Evolutionary conservation across 2,329 filamentous ascomycete species (phyloP).

Genomic region (Xylaria arbuscula): DNA sequence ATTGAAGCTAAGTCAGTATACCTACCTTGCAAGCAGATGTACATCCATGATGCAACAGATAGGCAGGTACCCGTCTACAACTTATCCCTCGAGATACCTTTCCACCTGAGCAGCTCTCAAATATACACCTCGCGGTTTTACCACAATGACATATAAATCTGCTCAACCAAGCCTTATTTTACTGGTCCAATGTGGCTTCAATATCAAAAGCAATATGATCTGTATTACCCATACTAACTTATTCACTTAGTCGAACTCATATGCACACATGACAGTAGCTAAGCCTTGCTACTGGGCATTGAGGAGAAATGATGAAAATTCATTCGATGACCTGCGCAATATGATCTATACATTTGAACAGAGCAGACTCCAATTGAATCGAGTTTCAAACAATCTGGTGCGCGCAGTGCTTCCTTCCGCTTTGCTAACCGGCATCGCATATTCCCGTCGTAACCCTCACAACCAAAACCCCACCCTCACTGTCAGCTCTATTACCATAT

Average conservation of each 20-base stretch:
- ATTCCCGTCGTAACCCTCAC: constrained; percentile 37
- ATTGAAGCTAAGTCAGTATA: too few relatives aligned
- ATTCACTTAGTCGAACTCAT: background rate
- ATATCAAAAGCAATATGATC: background rate
- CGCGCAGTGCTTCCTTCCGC: constrained; percentile 40
- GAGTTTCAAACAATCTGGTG: constrained; percentile 47
- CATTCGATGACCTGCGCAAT: constrained; percentile 31
- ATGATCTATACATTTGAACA: constrained; percentile 48
- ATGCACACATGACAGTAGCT: background rate
- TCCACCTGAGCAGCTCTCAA: background rate
- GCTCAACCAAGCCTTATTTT: background rate
- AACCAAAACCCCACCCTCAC: constrained; percentile 32
- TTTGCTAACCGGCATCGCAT: constrained; percentile 21
- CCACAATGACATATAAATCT: background rate
- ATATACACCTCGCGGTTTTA: background rate
- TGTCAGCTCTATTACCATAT: constrained; percentile 44
- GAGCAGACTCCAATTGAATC: constrained; percentile 42
- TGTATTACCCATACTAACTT: background rate
- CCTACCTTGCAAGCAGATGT: too few relatives aligned
- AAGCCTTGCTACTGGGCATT: background rate
- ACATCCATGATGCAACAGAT: too few relatives aligned
- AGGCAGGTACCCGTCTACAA: too few relatives aligned
- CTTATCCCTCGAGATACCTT: too few relatives aligned
- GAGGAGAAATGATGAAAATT: constrained; percentile 45
- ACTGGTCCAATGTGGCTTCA: background rate